Percentiles rank a stretch among this genome's conserved stretches.
Conservation (phyloP, 2,329 filamentous ascomycete genomes). For the Epichloe sibirici region DNA sequence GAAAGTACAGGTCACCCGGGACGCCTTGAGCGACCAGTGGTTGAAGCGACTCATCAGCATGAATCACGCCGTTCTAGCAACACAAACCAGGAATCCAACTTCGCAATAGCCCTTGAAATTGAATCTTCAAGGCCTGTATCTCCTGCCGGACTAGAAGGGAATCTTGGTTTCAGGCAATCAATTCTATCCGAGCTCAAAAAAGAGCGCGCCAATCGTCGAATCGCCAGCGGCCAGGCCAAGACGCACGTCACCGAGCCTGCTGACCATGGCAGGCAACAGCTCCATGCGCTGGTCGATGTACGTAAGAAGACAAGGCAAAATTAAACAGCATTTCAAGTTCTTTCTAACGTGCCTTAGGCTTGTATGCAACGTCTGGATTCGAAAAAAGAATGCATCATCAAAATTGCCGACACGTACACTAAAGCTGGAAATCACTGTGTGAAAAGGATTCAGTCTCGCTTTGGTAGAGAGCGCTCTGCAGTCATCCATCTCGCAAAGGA, state of each 20-base stretch:
- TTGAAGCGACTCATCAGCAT: neutral
- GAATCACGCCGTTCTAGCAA: neutral
- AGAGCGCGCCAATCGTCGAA: neutral
- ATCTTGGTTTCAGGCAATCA: neutral
- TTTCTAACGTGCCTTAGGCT: neutral
- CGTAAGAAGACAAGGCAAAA: neutral
- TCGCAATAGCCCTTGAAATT: neutral
- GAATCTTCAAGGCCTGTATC: neutral
- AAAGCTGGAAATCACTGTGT: constrained; percentile 5
- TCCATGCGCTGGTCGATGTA: constrained; percentile 5
- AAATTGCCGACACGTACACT: constrained; percentile 3
- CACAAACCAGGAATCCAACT: neutral
- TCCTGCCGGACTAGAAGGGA: neutral
- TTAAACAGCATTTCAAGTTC: neutral
- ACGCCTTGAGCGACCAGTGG: neutral
- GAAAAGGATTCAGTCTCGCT: constrained; percentile 5
- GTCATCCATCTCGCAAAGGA: neutral
- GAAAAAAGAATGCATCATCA: neutral
- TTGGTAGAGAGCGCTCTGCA: constrained; percentile 1
- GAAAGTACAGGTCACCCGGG: too few species aligned
- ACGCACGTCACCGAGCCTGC: neutral
- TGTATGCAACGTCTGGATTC: constrained; percentile 2
- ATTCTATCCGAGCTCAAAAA: constrained; percentile 1
- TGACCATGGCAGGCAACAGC: constrained; percentile 1
- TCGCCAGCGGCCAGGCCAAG: neutral